These are phyloP conservation scores for Capronia epimyces DNA, from an alignment of 2,329 filamentous ascomycete genomes.

Conservation along the genomic window DNA sequence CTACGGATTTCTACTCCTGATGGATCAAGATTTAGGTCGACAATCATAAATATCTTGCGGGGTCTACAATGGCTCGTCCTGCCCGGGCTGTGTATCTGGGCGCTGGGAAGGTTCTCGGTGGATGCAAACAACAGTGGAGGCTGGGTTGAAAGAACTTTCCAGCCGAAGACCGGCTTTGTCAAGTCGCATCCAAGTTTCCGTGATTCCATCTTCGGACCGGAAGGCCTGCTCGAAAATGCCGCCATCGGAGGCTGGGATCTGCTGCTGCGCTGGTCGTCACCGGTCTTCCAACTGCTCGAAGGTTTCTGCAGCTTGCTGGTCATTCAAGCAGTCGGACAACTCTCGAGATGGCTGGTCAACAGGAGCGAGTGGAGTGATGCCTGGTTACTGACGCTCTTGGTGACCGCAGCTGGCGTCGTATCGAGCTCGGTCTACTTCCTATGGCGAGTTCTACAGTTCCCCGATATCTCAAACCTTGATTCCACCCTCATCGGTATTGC, in stretches of 20 bases:
- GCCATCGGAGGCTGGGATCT: conserved; percentile 86
- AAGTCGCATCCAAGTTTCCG: conserved; percentile 57
- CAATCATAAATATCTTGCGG: conserved; percentile 63
- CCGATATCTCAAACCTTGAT: conserved; percentile 85
- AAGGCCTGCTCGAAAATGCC: conserved; percentile 72
- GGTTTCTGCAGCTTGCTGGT: conserved; percentile 95
- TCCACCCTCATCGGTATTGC: conserved; percentile 87
- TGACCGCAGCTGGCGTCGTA: conserved; percentile 83
- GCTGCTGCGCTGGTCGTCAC: conserved; percentile 80
- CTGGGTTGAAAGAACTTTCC: conserved; percentile 78
- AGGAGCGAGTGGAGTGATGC: conserved; percentile 79
- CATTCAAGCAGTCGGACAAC: conserved; percentile 90
- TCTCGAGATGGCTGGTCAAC: conserved; percentile 92
- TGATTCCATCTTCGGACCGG: conserved; percentile 84
- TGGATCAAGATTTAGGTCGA: conserved; percentile 66
- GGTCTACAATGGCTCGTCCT: conserved; percentile 82
- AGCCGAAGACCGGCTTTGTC: conserved; percentile 52
- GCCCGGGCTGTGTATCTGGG: conserved; percentile 85
- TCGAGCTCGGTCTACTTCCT: conserved; percentile 93
- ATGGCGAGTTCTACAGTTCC: conserved; percentile 90
- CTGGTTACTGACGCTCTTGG: conserved; percentile 90
- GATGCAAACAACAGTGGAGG: conserved; percentile 66
- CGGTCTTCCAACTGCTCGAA: conserved; percentile 88
- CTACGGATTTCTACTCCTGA: conserved; percentile 77
- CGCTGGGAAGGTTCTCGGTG: conserved; percentile 88